These are phyloP conservation scores for Phaeosphaeriaceae sp. DNA, from an alignment of 2,329 filamentous ascomycete species.

Conservation along the genomic window DNA sequence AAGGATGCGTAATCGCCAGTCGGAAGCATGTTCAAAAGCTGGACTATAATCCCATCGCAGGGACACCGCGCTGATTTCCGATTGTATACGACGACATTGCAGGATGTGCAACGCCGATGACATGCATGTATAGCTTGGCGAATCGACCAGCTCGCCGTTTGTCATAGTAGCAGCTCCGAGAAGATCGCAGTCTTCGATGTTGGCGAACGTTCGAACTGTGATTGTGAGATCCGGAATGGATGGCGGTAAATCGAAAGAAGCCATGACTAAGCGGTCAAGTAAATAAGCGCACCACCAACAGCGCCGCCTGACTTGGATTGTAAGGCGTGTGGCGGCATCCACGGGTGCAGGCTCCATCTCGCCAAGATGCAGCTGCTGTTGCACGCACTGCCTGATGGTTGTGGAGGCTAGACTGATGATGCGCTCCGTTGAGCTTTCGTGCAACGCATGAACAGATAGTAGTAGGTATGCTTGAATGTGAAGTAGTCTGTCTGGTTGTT, in stretches of 20 bases:
- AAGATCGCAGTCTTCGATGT: conserved; percentile 23
- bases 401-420: conserved; percentile 26
- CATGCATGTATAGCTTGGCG: conserved; percentile 18
- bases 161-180: conserved; percentile 14
- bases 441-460: conserved; percentile 24
- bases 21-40: conserved; percentile 18
- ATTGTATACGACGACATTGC: conserved; percentile 27
- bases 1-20: conserved; percentile 26
- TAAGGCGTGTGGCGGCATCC: conserved; percentile 6
- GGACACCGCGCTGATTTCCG: conserved; percentile 23
- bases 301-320: conserved; percentile 22
- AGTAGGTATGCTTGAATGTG: conserved; percentile 28
- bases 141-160: conserved; percentile 15
- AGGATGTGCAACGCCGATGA: conserved; percentile 27
- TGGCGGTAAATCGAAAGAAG: conserved; percentile 24
- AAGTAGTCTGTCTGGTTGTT: conserved; percentile 19
- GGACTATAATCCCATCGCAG: conserved; percentile 21
- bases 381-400: conserved; percentile 25
- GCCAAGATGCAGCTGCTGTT: conserved; percentile 24
- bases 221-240: conserved; percentile 25
- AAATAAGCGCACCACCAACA: conserved; percentile 30
- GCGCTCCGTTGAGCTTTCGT: conserved; percentile 28
- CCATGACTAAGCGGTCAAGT: conserved; percentile 25
- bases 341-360: conserved; percentile 19
- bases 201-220: conserved; percentile 21